phyloP scores from a whole-genome alignment of 2,329 filamentous ascomycete species.

The Colletotrichum higginsianum region DNA sequence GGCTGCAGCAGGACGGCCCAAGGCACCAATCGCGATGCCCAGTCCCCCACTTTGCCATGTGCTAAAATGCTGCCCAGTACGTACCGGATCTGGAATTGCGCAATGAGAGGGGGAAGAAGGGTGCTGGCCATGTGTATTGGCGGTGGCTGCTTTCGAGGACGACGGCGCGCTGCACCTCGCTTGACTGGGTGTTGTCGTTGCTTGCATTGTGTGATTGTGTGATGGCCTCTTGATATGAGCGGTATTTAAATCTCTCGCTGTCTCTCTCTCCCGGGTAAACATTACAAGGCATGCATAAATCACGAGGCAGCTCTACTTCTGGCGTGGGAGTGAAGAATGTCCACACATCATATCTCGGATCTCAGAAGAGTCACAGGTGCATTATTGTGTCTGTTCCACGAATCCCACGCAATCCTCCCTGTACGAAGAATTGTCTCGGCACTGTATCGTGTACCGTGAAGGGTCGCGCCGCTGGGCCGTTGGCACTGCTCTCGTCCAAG shows the following conservation, averaged over 20 bases:
- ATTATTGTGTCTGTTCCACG: conserved; percentile 17
- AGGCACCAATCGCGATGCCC: conserved; percentile 33
- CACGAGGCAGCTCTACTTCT: conserved; percentile 17
- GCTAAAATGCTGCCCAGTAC: conserved; percentile 22
- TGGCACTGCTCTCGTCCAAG: conserved; percentile 14
- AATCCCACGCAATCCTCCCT: conserved; percentile 6
- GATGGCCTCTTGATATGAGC: conserved; percentile 1
- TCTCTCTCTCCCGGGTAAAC: neutral
- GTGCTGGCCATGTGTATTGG: neutral
- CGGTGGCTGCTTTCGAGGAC: conserved; percentile 16
- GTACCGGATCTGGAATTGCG: conserved; percentile 37
- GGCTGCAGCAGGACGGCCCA: conserved; percentile 27
- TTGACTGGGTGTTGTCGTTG: conserved; percentile 7
- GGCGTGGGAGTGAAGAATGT: conserved; percentile 16
- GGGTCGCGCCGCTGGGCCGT: conserved; percentile 13
- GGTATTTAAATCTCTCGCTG: conserved; percentile 23
- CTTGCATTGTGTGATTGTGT: conserved; percentile 2
- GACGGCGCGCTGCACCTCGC: conserved; percentile 23
- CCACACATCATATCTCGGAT: conserved; percentile 11
- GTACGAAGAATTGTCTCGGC: conserved; percentile 10
- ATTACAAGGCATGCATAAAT: conserved; percentile 20
- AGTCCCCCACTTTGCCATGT: conserved; percentile 36
- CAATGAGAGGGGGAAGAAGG: conserved; percentile 36
- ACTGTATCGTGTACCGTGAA: conserved; percentile 12
- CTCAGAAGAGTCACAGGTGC: conserved; percentile 22